Evolutionary conservation across 768 basidiomycete genomes (phyloP).

Genomic region (Mycena pura): DNA sequence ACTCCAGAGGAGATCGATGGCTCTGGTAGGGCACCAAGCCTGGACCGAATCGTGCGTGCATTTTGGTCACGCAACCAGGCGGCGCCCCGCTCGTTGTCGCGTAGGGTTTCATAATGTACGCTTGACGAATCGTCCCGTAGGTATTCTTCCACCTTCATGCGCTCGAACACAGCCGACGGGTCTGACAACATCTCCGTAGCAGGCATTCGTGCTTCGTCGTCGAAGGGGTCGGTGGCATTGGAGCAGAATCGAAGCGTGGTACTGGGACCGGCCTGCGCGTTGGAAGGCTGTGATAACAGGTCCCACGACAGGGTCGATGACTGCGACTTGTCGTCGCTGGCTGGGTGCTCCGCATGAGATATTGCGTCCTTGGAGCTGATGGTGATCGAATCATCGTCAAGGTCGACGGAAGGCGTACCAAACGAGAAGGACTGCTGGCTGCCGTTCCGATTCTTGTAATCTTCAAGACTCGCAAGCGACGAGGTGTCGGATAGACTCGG

Average conservation of each 20-base stretch:
- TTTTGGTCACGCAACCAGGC: constrained; percentile 89
- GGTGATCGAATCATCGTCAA: constrained; percentile 78
- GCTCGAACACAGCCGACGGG: constrained; percentile 59
- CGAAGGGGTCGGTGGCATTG: constrained; percentile 32
- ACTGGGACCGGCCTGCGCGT: constrained; percentile 21
- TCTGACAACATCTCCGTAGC: constrained; percentile 45
- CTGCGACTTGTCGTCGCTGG: constrained; percentile 11
- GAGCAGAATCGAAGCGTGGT: constrained; percentile 19
- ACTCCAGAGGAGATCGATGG: constrained; percentile 63
- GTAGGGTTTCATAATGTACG: constrained; percentile 50
- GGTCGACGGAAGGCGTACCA: constrained; percentile 47
- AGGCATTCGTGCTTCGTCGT: constrained; percentile 36
- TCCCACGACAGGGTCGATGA: constrained; percentile 25
- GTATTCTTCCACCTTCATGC: constrained; percentile 57
- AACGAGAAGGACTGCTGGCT: constrained; percentile 64
- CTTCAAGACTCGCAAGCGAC: constrained; percentile 80
- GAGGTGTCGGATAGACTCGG: constrained; percentile 90
- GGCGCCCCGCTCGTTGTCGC: constrained; percentile 70
- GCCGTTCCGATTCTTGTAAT: constrained; percentile 64
- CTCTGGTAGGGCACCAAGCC: constrained; percentile 63
- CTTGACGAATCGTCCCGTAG: constrained; percentile 48
- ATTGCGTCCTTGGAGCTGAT: constrained; percentile 71
- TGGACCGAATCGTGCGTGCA: constrained; percentile 64
- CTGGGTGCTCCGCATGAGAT: constrained; percentile 28
- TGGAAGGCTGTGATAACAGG: constrained; percentile 17